Conservation (phyloP, 1,284 basidiomycete genomes). For the Naganishia sp. region DNA sequence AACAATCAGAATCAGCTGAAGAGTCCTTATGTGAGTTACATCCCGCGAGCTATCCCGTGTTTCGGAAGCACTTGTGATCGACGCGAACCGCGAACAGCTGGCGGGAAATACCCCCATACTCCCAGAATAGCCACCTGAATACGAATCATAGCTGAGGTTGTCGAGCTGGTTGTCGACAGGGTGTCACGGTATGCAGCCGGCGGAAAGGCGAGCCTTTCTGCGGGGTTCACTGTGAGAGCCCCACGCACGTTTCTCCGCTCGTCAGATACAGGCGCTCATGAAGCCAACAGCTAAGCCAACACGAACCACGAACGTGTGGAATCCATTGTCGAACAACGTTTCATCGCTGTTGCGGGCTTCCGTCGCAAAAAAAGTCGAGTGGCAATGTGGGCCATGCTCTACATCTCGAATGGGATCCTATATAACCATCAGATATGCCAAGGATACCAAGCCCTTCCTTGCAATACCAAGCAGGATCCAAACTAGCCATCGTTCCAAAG, state of each 20-base stretch:
- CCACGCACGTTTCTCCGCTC: background rate
- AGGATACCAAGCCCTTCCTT: slow-evolving; percentile 8
- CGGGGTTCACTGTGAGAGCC: background rate
- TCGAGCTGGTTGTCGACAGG: too few species aligned
- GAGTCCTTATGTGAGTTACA: too few species aligned
- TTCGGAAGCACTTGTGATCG: background rate
- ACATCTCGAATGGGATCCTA: background rate
- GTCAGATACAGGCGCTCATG: too few species aligned
- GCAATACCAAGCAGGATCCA: background rate
- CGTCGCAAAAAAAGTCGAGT: background rate
- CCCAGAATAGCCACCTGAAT: too few species aligned
- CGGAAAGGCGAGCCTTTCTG: too few species aligned
- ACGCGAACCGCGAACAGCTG: background rate
- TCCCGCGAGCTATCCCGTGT: background rate
- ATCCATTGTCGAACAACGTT: background rate
- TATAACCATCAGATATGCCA: slow-evolving; percentile 16
- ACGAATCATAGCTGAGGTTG: too few species aligned
- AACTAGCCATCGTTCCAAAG: background rate
- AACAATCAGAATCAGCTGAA: too few species aligned
- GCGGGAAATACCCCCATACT: background rate
- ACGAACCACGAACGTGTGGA: slow-evolving; percentile 7
- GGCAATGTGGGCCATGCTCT: background rate
- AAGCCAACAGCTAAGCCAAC: background rate
- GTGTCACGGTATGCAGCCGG: too few species aligned
- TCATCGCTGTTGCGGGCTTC: background rate